A percentile compares a stretch with the other conserved stretches of the same genome.
phyloP scores from a whole-genome alignment of 2,329 filamentous ascomycete species.

The Trichoderma sp. region DNA sequence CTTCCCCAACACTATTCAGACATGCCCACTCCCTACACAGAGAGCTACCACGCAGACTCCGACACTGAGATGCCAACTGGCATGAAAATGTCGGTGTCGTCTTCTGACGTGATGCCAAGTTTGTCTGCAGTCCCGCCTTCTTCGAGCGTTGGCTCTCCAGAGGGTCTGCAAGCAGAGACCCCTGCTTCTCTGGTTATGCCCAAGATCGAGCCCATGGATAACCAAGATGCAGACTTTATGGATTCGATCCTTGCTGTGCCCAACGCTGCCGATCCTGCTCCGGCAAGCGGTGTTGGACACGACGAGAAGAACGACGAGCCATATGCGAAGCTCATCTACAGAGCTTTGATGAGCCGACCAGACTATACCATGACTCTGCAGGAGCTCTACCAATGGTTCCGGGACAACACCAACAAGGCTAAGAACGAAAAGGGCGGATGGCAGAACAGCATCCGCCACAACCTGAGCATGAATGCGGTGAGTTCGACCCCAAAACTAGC shows the following conservation, averaged over 20 bases:
- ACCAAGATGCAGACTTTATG: not conserved
- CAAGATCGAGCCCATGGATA: conserved; percentile 14
- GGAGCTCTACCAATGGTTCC: conserved; percentile 90
- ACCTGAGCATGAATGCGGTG: conserved; percentile 93
- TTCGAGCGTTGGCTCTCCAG: conserved; percentile 26
- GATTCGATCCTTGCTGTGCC: not conserved
- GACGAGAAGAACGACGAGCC: conserved; percentile 59
- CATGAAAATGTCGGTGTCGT: conserved; percentile 19
- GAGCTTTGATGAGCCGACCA: conserved; percentile 67
- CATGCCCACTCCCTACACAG: conserved; percentile 25
- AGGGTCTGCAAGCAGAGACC: conserved; percentile 23
- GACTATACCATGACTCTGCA: conserved; percentile 72
- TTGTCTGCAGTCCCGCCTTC: conserved; percentile 15
- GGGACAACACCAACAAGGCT: conserved; percentile 75
- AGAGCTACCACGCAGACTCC: conserved; percentile 21
- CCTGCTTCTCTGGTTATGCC: conserved; percentile 22
- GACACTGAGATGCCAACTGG: conserved; percentile 25
- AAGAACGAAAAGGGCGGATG: conserved; percentile 76
- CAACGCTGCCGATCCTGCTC: not conserved
- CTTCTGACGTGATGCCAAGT: conserved; percentile 20
- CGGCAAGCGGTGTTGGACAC: conserved; percentile 26
- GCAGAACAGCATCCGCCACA: conserved; percentile 95
- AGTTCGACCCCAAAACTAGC: conserved; percentile 26
- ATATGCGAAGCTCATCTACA: conserved; percentile 80
- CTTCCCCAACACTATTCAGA: conserved; percentile 23